Base-by-base conservation (phyloP, 225 moss, liverwort and hornwort genomes). In the Rhytidiadelphus loreus region DNA sequence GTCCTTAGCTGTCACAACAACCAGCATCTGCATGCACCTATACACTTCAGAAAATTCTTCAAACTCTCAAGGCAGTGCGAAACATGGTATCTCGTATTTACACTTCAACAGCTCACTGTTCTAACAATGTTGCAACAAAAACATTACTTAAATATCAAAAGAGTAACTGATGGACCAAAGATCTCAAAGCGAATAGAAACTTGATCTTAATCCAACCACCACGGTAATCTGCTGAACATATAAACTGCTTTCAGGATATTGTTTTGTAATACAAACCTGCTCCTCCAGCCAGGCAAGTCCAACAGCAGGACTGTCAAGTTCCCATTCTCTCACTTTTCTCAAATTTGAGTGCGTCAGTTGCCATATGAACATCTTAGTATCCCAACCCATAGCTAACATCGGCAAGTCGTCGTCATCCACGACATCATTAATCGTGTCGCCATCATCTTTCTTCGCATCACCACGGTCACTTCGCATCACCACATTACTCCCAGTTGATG, bases 261-360 rank as follows among this genome's bases (percentile, higher is more conserved):
- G 48, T 43, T 75, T 68, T 43, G 55, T 37, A 80, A 75, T 69
- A 83, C 90, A 79, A 77, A 99, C 99, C 96, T 99, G 96, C 92
- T 99, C 97, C 88, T 99, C 99, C 94, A 99, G 88, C 99, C 97
- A 99, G 80, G 94, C 97, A 85, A 99, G 94, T 88, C 99, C 99
- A 89, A 95, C 90, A 90, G 95, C 97, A 91, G 97, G 94, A 89
- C 96, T 97, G 65, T 96, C 96, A 70, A 99, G 92, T 86, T 96
- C 96, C 99, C 99, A 99, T 85, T 97, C 92, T 77, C 94, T 96
- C 84, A 96, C 95, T 93, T 93, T 93, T 89, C 92, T 96, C 73
- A 99, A 85, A 84, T 96, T 95, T 77, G 97, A 91, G 88, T 96
- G 95, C 37, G 96, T 92, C 85, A 97, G 86, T 91, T 97, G 97